phyloP scores from a whole-genome alignment of 108 stramenopile species.

The Nitzschia sp. region DNA sequence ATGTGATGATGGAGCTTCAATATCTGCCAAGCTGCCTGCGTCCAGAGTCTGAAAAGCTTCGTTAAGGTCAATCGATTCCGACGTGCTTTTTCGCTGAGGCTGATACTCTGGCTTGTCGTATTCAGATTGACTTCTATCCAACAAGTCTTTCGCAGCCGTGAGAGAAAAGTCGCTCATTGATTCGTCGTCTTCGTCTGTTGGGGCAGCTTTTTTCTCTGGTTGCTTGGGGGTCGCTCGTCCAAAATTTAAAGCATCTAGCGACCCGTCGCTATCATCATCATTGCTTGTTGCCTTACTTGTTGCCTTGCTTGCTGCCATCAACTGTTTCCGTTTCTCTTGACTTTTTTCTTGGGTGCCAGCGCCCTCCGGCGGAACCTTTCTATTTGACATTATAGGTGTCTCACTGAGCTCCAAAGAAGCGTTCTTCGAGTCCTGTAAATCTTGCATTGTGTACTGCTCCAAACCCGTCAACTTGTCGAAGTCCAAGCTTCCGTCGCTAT shows the following conservation, averaged over 20 bases:
- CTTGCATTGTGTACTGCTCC: slow-evolving; percentile 14
- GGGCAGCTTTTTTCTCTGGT: not conserved
- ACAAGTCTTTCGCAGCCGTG: slow-evolving; percentile 1
- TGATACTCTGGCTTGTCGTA: slow-evolving; percentile 15
- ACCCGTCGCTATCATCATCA: slow-evolving; percentile 6
- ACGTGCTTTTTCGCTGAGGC: slow-evolving; percentile 2
- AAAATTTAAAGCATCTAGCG: not conserved
- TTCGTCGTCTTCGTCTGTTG: not conserved
- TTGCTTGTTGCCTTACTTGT: not conserved
- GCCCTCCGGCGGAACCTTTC: not conserved
- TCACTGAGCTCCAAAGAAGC: not conserved
- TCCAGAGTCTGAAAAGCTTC: slow-evolving; percentile 3
- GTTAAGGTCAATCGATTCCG: not conserved
- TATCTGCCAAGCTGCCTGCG: not conserved
- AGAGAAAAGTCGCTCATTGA: slow-evolving; percentile 10
- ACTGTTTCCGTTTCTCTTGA: not conserved
- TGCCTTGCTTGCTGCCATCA: not conserved
- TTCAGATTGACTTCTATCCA: slow-evolving; percentile 3
- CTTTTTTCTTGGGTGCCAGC: not conserved
- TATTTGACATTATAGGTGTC: not conserved
- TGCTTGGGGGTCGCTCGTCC: not conserved
- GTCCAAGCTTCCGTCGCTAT: slow-evolving; percentile 10
- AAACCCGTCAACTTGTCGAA: slow-evolving; percentile 20
- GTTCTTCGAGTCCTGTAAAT: slow-evolving; percentile 8
- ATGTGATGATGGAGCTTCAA: not conserved